A percentile compares a stretch with the other conserved stretches of the same genome.
Evolutionary conservation across 441 rosid species (phyloP).

Genomic region (Geranium incanum): DNA sequence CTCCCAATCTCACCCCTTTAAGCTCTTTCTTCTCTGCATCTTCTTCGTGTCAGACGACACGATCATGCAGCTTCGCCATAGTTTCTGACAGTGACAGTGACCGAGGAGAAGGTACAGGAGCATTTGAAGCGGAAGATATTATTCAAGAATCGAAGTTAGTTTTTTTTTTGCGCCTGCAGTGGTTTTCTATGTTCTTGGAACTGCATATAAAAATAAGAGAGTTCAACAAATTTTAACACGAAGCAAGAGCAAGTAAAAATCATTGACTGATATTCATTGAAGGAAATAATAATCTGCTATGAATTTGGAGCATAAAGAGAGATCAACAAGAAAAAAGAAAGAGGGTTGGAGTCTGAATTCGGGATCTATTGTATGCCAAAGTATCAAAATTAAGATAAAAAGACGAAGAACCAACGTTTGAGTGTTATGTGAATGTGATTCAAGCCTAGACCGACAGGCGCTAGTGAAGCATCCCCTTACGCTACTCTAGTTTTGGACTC

Average conservation of each 20-base stretch:
- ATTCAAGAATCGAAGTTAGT: not conserved
- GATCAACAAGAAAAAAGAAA: no score
- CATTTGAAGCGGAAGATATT: not conserved
- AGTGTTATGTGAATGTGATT: not conserved
- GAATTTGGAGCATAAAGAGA: no score
- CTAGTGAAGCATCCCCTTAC: not conserved
- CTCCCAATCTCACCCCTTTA: not conserved
- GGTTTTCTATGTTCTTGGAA: not conserved
- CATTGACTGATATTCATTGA: not conserved
- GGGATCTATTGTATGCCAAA: no score
- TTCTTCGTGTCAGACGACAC: no score
- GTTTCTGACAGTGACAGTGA: not conserved
- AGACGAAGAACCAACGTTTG: not conserved
- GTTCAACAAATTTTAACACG: not conserved
- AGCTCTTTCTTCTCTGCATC: not conserved
- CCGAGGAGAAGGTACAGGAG: not conserved
- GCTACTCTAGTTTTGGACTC: not conserved
- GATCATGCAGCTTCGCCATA: no score
- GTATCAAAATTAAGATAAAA: not conserved
- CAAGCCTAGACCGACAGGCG: not conserved
- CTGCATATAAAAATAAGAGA: not conserved
- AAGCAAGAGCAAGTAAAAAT: not conserved
- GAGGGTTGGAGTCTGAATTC: no score
- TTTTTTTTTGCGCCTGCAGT: not conserved
- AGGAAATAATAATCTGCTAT: no score